These are phyloP conservation scores for Sechiopsis laciniata DNA, from an alignment of 306 rosid species.

Conservation along the genomic window DNA sequence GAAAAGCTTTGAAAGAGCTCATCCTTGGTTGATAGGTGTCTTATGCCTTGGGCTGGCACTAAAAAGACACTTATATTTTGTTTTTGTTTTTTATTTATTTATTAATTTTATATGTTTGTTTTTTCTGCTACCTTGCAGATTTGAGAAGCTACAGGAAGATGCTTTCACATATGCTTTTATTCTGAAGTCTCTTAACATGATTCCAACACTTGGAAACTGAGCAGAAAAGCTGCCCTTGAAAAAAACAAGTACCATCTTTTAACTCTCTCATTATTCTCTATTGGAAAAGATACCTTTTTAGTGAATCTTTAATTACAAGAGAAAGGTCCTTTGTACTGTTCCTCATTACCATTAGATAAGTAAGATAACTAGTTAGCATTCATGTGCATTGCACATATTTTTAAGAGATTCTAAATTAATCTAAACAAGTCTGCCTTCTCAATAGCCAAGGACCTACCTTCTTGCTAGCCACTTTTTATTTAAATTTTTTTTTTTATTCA, in stretches of 20 bases:
- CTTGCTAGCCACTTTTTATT: neutral
- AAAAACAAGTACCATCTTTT: neutral
- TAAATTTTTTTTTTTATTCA: too few species aligned
- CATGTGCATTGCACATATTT: neutral
- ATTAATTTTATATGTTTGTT: neutral
- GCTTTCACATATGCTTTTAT: constrained; percentile 61
- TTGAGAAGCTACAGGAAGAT: constrained; percentile 81
- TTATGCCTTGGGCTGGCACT: neutral
- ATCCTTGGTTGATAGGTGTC: neutral
- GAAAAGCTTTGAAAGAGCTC: neutral
- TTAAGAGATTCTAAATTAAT: neutral
- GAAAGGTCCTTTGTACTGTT: constrained; percentile 1
- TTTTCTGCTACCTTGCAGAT: constrained; percentile 39
- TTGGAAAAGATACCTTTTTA: neutral
- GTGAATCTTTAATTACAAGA: neutral
- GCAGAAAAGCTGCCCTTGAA: neutral
- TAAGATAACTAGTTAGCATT: neutral
- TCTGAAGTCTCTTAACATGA: constrained; percentile 52
- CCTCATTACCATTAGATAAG: neutral
- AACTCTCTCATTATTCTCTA: constrained; percentile 14
- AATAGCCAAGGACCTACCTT: neutral
- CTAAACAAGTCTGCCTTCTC: neutral
- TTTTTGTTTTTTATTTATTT: neutral
- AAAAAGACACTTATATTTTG: neutral
- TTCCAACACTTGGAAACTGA: constrained; percentile 24